Percentiles rank a stretch among this genome's conserved stretches.
phyloP scores from a whole-genome alignment of 352 stramenopile genomes.

The Globisporangium barbulae region DNA sequence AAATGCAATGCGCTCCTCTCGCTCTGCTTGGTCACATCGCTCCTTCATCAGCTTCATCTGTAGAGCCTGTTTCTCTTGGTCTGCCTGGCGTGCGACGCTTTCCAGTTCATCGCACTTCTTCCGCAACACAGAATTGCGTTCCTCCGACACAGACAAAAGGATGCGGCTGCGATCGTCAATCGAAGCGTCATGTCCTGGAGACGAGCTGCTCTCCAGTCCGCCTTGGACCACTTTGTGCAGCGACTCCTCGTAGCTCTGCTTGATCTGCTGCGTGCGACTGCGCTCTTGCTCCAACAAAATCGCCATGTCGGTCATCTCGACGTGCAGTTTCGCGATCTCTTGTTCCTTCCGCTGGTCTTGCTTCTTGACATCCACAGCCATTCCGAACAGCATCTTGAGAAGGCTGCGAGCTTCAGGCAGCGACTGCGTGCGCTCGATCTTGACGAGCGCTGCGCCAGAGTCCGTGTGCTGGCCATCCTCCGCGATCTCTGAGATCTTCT shows the following conservation, averaged over 20 bases:
- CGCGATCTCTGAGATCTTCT: slow-evolving; percentile 82
- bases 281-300: slow-evolving; percentile 66
- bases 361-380: slow-evolving; percentile 87
- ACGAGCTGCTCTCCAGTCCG: slow-evolving; percentile 24
- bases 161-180: slow-evolving; percentile 61
- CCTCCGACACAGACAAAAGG: slow-evolving; percentile 73
- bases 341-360: slow-evolving; percentile 81
- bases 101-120: slow-evolving; percentile 82
- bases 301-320: slow-evolving; percentile 64
- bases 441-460: slow-evolving; percentile 46
- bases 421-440: slow-evolving; percentile 82
- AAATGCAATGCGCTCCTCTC: slow-evolving; percentile 57
- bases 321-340: slow-evolving; percentile 68
- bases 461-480: slow-evolving; percentile 47
- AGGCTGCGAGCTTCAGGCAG: slow-evolving; percentile 77
- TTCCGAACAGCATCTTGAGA: slow-evolving; percentile 82
- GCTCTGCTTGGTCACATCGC: slow-evolving; percentile 15
- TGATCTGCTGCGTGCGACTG: slow-evolving; percentile 72
- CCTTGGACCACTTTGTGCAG: slow-evolving; percentile 68
- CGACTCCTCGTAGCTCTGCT: slow-evolving; percentile 81
- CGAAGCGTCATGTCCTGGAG: slow-evolving; percentile 2
- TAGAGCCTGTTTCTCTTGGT: slow-evolving; percentile 52
- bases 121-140: slow-evolving; percentile 60
- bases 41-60: slow-evolving; percentile 33
- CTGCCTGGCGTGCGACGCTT: slow-evolving; percentile 28